Conservation (phyloP, 2,329 filamentous ascomycete genomes). For the Dactylellina parvicollis region DNA sequence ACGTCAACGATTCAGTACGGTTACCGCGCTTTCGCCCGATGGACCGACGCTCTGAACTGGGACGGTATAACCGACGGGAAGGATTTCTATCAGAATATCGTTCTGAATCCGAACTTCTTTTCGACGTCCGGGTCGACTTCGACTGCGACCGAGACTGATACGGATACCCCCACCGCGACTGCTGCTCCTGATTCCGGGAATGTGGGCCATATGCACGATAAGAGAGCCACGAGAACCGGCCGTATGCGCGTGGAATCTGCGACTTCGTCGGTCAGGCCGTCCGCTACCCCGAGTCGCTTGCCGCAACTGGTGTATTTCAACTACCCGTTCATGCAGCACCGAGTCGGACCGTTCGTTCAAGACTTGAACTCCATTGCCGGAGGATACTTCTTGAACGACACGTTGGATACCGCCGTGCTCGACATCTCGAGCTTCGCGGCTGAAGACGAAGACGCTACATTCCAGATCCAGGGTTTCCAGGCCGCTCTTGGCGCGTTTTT, state of each 20-base stretch:
- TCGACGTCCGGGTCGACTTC: not conserved
- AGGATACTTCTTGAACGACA: conserved; percentile 51
- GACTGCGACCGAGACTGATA: not conserved
- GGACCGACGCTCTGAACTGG: conserved; percentile 35
- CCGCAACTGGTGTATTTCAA: conserved; percentile 37
- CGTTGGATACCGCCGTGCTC: conserved; percentile 25
- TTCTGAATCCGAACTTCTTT: conserved; percentile 36
- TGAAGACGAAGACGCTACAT: conserved; percentile 21
- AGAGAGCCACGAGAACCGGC: conserved; percentile 1
- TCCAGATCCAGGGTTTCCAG: conserved; percentile 21
- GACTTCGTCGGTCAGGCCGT: not conserved
- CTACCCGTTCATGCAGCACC: conserved; percentile 37
- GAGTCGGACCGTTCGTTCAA: conserved; percentile 35
- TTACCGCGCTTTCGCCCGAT: conserved; percentile 27
- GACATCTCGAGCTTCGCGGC: conserved; percentile 48
- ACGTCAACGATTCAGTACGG: conserved; percentile 24
- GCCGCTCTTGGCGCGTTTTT: conserved; percentile 30
- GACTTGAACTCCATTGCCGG: conserved; percentile 41
- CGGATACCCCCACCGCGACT: not conserved
- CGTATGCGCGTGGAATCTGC: not conserved
- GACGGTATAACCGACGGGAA: conserved; percentile 34
- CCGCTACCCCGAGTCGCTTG: not conserved
- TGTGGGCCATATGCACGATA: conserved; percentile 14
- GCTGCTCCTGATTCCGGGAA: not conserved
- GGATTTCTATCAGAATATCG: conserved; percentile 37